Base-by-base conservation (phyloP, 2,329 filamentous ascomycete species). In the Davidsoniella virescens region DNA sequence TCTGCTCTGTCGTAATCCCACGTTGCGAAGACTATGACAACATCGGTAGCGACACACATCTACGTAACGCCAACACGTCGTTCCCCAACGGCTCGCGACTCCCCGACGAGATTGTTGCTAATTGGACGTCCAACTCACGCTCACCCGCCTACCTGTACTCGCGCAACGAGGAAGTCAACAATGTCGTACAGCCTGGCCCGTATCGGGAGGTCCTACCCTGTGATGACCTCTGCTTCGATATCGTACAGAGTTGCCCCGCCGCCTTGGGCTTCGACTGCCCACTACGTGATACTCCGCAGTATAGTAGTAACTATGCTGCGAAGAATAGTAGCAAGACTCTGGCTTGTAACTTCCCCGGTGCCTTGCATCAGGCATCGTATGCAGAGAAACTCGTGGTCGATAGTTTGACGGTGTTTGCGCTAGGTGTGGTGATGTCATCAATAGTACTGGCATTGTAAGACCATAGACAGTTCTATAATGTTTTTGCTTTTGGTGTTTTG, bases 151-250 rank as follows among this genome's bases (percentile, higher is more conserved):
- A 42, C 10, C 79, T 73, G 51, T 63, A 67, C 7, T 85, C 82
- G 10, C 75, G 88, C 16, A 90, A 87, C 58, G 61, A 71, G 0
- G 66, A 76, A 44, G 92, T 96, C 57, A 87, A 95, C 59, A 58
- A 68, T 2, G 56, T 67, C 1, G 78, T 96, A 52, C 65, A 72
- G 54, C 88, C 92, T 0, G 92, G 92, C 0, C 92, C 92, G 0
- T 96, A 98, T 66, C 93, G 88, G 61, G 92, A 98, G 67, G 70
- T 96, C 17, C 68, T 94, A 7, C 92, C 92, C 0, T 96, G 90
- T 59, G 76, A 84, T 54, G 83, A 94, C 56, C 67, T 95, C 47
- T 98, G 92, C 67, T 92, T 87, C 61, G 77, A 82, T 49, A 71
- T 98, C 1, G 84, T 94, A 9, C 80, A 83, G 64, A 86, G 76